These are phyloP conservation scores for Apiotrichum veenhuisii DNA, from an alignment of 1,284 basidiomycete genomes.

Conservation along the genomic window DNA sequence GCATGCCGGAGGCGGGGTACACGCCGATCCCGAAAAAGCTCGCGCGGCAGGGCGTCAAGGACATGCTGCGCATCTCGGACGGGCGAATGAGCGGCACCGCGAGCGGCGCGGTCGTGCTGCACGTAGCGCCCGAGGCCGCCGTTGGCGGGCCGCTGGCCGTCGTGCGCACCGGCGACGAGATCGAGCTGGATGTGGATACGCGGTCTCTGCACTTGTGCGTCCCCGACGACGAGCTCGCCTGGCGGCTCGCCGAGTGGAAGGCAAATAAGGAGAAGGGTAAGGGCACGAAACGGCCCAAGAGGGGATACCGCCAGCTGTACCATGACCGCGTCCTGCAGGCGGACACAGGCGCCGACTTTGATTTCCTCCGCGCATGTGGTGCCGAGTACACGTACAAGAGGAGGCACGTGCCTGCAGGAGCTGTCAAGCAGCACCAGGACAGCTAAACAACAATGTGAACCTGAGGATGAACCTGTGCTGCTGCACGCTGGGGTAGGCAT, in stretches of 20 bases:
- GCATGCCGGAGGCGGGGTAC: constrained; percentile 49
- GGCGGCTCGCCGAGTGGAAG: constrained; percentile 26
- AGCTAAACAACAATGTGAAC: too few relatives aligned
- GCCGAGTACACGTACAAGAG: too few relatives aligned
- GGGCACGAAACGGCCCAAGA: constrained; percentile 7
- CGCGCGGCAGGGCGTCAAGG: constrained; percentile 39
- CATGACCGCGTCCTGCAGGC: constrained; percentile 37
- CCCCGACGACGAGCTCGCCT: constrained; percentile 25
- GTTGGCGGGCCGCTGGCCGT: constrained; percentile 44
- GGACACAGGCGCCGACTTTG: constrained; percentile 42
- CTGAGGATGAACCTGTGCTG: too few relatives aligned
- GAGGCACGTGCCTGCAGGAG: too few relatives aligned
- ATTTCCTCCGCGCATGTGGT: constrained; percentile 25
- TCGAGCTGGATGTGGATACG: constrained; percentile 37
- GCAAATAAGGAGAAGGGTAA: background rate
- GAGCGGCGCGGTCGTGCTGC: constrained; percentile 42
- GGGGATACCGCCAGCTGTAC: constrained; percentile 43
- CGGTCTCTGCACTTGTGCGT: constrained; percentile 28
- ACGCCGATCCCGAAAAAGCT: constrained; percentile 46
- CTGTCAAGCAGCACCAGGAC: too few relatives aligned
- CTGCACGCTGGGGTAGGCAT: too few relatives aligned
- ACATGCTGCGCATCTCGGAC: constrained; percentile 46
- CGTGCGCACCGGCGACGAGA: constrained; percentile 40
- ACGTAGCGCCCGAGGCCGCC: constrained; percentile 46
- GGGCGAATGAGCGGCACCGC: constrained; percentile 48